Base-by-base conservation (phyloP, 768 basidiomycete genomes). In the Mrakia blollopis region DNA sequence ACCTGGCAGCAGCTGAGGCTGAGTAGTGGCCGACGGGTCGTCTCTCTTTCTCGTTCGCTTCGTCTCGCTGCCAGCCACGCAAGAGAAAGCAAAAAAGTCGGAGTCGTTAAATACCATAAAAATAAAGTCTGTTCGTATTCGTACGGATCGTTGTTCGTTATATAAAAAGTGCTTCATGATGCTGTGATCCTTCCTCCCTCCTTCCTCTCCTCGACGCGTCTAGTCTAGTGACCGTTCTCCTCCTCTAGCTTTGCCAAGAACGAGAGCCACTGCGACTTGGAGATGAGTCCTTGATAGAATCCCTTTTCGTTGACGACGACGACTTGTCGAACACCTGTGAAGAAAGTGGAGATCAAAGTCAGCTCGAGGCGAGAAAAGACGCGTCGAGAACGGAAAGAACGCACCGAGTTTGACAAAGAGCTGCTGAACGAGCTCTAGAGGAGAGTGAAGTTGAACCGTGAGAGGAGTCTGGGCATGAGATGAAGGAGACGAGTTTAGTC, bases 231-330 rank as follows among this genome's bases (percentile, higher is more conserved):
- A 1, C 37, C 65, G 65, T 41, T 41, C 65, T 68, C 35, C 37
- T 68, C 65, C 65, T 74, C 62, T 9, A 74, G 62, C 47, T 37
- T 63, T 28, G 62, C 73, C 44, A 98, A 85, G 84, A 96, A 96
- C 10, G 88, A 90, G 37, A 98, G 87, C 94, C 94, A 99, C 0
- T 88, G 88, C 84, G 96, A 95, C 87, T 98, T 98, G 83, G 94
- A 91, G 74, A 99, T 91, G 14, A 95, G 87, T 11, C 97, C 97
- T 81, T 91, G 89, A 81, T 94, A 98, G 63, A 89, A 84, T 9
- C 95, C 95, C 72, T 93, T 89, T 2, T 87, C 84, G 82, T 97
- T 92, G 0, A 88, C 90, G 9, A 97, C 89, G 37, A 98, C 86
- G 30, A 98, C 88, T 81, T 96, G 94, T 79, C 93, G 88, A 16